Base-by-base conservation (phyloP, 2,329 filamentous ascomycete genomes). In the Venturia nashicola region DNA sequence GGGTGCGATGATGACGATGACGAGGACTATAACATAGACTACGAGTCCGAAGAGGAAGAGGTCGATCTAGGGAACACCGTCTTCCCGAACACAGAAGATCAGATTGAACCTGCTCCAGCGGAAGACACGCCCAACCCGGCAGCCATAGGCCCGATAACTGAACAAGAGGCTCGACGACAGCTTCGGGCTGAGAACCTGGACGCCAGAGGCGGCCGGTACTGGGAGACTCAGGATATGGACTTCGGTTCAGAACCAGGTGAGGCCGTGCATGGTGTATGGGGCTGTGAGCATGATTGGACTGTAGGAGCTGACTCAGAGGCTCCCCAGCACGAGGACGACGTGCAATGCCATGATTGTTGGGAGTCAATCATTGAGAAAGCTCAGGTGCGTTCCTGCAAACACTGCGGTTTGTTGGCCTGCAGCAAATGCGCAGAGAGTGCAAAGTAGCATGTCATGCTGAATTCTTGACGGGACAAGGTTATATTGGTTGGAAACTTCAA, bases 1-100 rank as follows among this genome's bases (percentile, higher is more conserved):
- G 43, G 42, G 27, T 62, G 60, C 27, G n/a, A 32, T 8, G n/a
- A 48, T 11, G 60, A 62, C 43, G 60, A 62, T 2, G 60, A 62
- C 14, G 43, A 51, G 5, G 43, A 62, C 44, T 43, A 62, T 43
- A 20, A 43, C n/a, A 18, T 14, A 2, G 36, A 61, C n/a, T 43
- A 18, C 39, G 59, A 61, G 9, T 39, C 23, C 8, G 20, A 18
- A 12, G 20, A 39, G 6, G 55, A 59, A 14, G 55, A n/a, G 12
- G 16, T 39, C 18, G 34, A 59, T 20, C 11, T 42, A 12, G 34
- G 18, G 5, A 20, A 39, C 27, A 42, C 32, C 2, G 39, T 39
- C 3, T 11, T 20, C 16, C 18, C 32, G 20, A 36, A 16, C 36
- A 9, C 54, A 36, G 55, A 18, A 18, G 23, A 59, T 39, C 27